Base-by-base conservation (phyloP, 1,284 basidiomycete species). In the Ganoderma multipileum region DNA sequence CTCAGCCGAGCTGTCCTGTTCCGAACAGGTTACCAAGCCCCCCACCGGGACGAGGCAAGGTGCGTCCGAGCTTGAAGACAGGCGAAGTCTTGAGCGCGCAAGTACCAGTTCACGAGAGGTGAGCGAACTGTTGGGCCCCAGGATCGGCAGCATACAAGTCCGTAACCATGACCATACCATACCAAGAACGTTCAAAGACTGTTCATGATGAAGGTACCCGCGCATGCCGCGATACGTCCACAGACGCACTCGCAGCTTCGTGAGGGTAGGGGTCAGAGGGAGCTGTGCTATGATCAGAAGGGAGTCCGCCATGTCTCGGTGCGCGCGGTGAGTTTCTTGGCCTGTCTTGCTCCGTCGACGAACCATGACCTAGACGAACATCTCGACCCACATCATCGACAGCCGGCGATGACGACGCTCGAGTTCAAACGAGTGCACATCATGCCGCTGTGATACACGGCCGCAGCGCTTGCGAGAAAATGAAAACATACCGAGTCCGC, bases 401-500 rank as follows among this genome's bases (percentile, higher is more conserved):
- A 70, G 58, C 23, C n/a, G 23, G 67, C 65, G 63, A 67, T 66
- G 41, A 66, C 67, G 60, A 57, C 71, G 68, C 65, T 65, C 70
- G 64, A 60, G n/a, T 71, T 68, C 65, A 68, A 59, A 63, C 69
- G 66, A 65, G 64, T 64, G 72, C 71, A 50, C 63, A 65, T 64
- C 70, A 66, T 62, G 68, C 71, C 72, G 73, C 75, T 76, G 72
- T 72, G 76, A 76, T 74, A 72, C 68, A 70, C 70, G 61, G 75
- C 76, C 78, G 77, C 73, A 80, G 81, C 81, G 78, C 81, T 78
- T 78, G 76, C 66, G 28, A 72, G 72, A 71, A 76, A 74, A 67
- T 68, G 82, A 80, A 81, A 79, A 98, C 97, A 87, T 94, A 99
- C 97, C 97, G 80, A 99, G 91, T 91, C 97, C 97, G 91, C 97